Evolutionary conservation across 192 early-diverging fungal genomes (phyloP), one percentile per base, ranked within the genome.

Genomic region (Backusella circina): DNA sequence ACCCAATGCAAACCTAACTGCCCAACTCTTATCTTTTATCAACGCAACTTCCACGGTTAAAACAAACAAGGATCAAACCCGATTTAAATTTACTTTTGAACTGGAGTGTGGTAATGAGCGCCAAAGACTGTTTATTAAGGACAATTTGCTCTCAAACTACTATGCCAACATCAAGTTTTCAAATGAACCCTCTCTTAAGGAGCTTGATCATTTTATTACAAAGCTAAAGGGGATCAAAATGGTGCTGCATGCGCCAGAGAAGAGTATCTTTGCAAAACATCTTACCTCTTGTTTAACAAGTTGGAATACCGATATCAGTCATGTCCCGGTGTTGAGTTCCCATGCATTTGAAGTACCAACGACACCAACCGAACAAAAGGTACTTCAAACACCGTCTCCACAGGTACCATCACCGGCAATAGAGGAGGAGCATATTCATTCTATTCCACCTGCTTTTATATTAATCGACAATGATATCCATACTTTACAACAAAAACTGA

Each of bases 391-490:
- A 57, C n/a, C 50, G 28, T 12, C 30, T 2, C 28, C 39, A n/a
- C 65, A 39, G 1, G 57, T 78, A 10, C 69, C 81, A 57, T 76
- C 77, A 1, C 75, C 81, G n/a, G 77, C 72, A 9, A 72, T 50
- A 15, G 74, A 79, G 73, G 81, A 75, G 65, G 77, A 82, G n/a
- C 74, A 82, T 18, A 61, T 76, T 6, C 81, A 69, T 35, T 66
- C 74, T 0, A 26, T 74, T 1, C 83, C 78, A 13, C 87, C 85
- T 18, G 83, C 85, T 2, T 87, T 89, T 47, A 84, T 90, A 44
- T 79, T 90, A 32, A 88, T 90, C 32, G 89, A 90, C 54, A 88
- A 90, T 67, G 86, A 90, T 77, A 77, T 86, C 35, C 78, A 74
- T 12, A 82, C 82, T 2, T 78, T 90, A 8, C 79, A 85, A 18